phyloP scores from a whole-genome alignment of 2,329 filamentous ascomycete species.

The Colletotrichum tabaci region DNA sequence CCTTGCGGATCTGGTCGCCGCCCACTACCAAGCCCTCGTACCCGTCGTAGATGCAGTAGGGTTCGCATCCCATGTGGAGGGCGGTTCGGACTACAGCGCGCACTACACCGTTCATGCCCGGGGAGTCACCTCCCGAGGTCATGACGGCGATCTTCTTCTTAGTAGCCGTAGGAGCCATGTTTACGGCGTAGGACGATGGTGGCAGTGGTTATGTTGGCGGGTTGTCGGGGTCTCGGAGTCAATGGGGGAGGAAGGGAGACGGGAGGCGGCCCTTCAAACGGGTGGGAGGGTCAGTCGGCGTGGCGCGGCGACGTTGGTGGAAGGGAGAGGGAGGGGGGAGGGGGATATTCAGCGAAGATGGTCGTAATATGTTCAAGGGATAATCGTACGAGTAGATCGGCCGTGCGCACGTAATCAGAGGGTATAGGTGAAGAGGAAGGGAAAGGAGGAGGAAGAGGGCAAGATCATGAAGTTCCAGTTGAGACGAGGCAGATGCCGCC shows the following conservation, averaged over 20 bases:
- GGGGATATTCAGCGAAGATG: slow-evolving; percentile 11
- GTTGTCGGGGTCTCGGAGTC: slow-evolving; percentile 30
- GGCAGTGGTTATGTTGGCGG: slow-evolving; percentile 10
- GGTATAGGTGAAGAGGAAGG: slow-evolving; percentile 9
- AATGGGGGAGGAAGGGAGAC: slow-evolving; percentile 14
- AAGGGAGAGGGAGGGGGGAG: background rate
- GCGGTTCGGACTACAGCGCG: slow-evolving; percentile 93
- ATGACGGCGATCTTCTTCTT: slow-evolving; percentile 87
- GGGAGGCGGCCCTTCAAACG: slow-evolving; percentile 15
- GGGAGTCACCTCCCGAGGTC: slow-evolving; percentile 95
- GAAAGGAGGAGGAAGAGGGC: slow-evolving; percentile 19
- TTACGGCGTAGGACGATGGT: slow-evolving; percentile 36
- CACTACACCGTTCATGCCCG: slow-evolving; percentile 94
- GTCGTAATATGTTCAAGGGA: slow-evolving; percentile 30
- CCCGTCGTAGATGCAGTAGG: slow-evolving; percentile 89
- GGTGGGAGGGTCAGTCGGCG: slow-evolving; percentile 21
- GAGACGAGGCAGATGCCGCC: slow-evolving; percentile 26
- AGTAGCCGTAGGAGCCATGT: slow-evolving; percentile 59
- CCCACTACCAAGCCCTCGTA: slow-evolving; percentile 96
- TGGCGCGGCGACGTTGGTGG: slow-evolving; percentile 5
- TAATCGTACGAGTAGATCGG: slow-evolving; percentile 31
- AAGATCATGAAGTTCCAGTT: slow-evolving; percentile 34
- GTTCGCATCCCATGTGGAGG: slow-evolving; percentile 85
- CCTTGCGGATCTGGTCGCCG: slow-evolving; percentile 87
- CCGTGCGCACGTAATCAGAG: slow-evolving; percentile 24